Conservation (phyloP, 176 grass and related monocot genomes). For the Hordeum marinum region DNA sequence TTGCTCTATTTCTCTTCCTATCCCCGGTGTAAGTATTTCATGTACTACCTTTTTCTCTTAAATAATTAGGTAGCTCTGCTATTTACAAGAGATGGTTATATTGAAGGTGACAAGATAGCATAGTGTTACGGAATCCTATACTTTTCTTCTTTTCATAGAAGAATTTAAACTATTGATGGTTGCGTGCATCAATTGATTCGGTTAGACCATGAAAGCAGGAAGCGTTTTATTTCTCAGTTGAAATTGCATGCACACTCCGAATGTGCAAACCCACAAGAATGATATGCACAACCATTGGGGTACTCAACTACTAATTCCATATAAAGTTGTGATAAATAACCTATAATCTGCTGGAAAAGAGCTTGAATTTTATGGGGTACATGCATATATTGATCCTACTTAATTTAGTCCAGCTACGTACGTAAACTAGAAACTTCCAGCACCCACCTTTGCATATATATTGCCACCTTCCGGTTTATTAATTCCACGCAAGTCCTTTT, state of each 20-base stretch:
- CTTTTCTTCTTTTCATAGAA: too few relatives aligned
- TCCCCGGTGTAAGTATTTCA: conserved; percentile 57
- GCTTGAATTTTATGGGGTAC: background rate
- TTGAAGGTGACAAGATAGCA: background rate
- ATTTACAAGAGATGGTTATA: background rate
- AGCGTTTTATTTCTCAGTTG: background rate
- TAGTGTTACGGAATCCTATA: too few relatives aligned
- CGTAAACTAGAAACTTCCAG: conserved; percentile 1
- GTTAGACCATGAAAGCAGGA: too few relatives aligned
- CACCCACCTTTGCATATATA: background rate
- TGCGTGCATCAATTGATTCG: too few relatives aligned
- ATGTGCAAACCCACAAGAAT: background rate
- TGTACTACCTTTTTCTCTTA: background rate
- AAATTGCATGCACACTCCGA: background rate
- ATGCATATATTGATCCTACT: background rate
- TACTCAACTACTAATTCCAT: background rate
- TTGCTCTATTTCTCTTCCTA: conserved; percentile 73
- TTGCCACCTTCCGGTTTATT: background rate
- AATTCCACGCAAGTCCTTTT: background rate
- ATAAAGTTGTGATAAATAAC: background rate
- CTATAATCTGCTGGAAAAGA: background rate
- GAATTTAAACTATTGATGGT: too few relatives aligned
- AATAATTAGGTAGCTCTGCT: background rate
- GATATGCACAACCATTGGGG: background rate
- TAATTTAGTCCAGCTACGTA: background rate